Evolutionary conservation across 495 filamentous ascomycete species (phyloP).

Genomic region (Lepidopterella palustris): DNA sequence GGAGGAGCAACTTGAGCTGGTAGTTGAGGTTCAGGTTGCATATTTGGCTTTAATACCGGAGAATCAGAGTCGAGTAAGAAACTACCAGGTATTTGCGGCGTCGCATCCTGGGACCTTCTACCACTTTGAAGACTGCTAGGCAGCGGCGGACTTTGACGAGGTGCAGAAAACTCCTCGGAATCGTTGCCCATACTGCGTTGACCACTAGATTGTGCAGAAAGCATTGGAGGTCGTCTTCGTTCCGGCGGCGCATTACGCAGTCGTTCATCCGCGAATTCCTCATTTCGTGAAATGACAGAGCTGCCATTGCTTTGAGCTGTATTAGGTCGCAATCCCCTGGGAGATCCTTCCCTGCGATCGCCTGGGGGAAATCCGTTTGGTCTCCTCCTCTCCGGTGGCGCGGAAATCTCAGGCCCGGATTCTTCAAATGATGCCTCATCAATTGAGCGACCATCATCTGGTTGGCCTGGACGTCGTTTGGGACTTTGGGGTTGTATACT

Average conservation of each 20-base stretch:
- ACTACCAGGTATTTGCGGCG: background rate
- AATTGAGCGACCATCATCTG: conserved; percentile 18
- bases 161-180: conserved; percentile 10
- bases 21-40: background rate
- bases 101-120: conserved; percentile 11
- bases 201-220: conserved; percentile 11
- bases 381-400: conserved; percentile 11
- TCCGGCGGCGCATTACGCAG: conserved; percentile 19
- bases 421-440: conserved; percentile 18
- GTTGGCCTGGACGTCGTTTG: conserved; percentile 7
- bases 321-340: conserved; percentile 15
- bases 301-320: conserved; percentile 27
- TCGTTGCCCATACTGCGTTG: conserved; percentile 17
- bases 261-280: conserved; percentile 16
- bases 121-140: conserved; percentile 6
- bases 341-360: conserved; percentile 16
- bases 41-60: background rate
- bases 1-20: background rate
- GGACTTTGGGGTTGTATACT: conserved; percentile 15
- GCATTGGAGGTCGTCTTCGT: conserved; percentile 28
- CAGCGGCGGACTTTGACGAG: conserved; percentile 6
- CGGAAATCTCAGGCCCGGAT: conserved; percentile 1
- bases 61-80: background rate
- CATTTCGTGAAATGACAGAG: conserved; percentile 18
- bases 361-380: conserved; percentile 11